Evolutionary conservation across 371 early-diverging fungal genomes (phyloP).

Genomic region (Nematocida sp.): DNA sequence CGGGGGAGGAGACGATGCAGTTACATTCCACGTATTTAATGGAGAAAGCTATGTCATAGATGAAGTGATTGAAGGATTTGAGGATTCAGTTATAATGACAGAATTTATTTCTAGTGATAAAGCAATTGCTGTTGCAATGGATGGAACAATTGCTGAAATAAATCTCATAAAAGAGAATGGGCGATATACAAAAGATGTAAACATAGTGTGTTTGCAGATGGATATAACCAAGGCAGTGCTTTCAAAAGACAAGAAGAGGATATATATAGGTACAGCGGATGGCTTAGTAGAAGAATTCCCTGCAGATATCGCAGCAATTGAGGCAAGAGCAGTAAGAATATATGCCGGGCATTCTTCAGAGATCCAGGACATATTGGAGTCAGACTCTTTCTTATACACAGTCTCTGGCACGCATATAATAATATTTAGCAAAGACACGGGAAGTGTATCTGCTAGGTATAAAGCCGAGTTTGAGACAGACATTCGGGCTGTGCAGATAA

Average conservation of each 20-base stretch:
- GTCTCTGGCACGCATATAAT: constrained; percentile 24
- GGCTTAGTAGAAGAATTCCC: constrained; percentile 1
- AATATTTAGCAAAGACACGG: constrained; percentile 14
- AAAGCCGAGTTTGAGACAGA: constrained; percentile 9
- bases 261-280: constrained; percentile 30
- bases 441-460: background rate
- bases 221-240: constrained; percentile 30
- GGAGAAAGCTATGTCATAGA: constrained; percentile 16
- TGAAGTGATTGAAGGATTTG: constrained; percentile 53
- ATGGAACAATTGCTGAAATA: constrained; percentile 31
- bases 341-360: constrained; percentile 42
- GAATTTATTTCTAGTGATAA: constrained; percentile 8
- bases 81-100: constrained; percentile 46
- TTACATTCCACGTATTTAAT: constrained; percentile 14
- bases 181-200: constrained; percentile 15
- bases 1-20: constrained; percentile 48
- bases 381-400: constrained; percentile 1
- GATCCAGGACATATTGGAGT: constrained; percentile 13
- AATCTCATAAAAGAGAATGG: background rate
- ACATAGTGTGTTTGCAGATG: background rate
- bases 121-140: constrained; percentile 53
- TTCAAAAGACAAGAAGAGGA: background rate
- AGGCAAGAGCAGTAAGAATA: background rate
- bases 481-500: constrained; percentile 26
- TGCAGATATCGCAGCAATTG: background rate